A percentile compares a stretch with the other conserved stretches of the same genome.
These are phyloP conservation scores for Incumbomyces delicatus DNA, from an alignment of 2,329 filamentous ascomycete species.

Conservation along the genomic window DNA sequence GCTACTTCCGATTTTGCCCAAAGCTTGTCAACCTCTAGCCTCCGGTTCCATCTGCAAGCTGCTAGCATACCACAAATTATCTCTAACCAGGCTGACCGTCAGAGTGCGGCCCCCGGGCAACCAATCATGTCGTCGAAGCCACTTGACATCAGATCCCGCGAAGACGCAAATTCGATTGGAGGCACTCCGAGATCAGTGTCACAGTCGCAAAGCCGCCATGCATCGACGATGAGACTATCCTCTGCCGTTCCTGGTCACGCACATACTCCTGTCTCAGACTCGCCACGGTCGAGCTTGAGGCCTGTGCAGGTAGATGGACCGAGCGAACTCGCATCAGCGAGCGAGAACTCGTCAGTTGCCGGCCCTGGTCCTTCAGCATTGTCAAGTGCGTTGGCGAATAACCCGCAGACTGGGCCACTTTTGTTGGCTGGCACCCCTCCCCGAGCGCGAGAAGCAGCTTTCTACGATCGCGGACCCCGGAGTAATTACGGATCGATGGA, in stretches of 20 bases:
- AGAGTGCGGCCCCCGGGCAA: background rate
- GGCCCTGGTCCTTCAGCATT: constrained; percentile 81
- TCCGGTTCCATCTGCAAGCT: too few relatives aligned
- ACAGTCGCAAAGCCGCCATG: constrained; percentile 37
- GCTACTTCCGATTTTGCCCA: too few relatives aligned
- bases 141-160: constrained; percentile 15
- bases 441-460: constrained; percentile 37
- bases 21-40: too few relatives aligned
- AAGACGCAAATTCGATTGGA: constrained; percentile 7
- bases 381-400: constrained; percentile 73
- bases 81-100: too few relatives aligned
- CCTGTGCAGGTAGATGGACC: constrained; percentile 10
- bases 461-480: constrained; percentile 43
- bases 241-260: constrained; percentile 49
- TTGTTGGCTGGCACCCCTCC: constrained; percentile 15
- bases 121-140: constrained; percentile 11
- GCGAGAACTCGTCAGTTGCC: constrained; percentile 47
- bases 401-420: constrained; percentile 39
- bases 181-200: constrained; percentile 30
- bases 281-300: constrained; percentile 17
- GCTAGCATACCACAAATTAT: too few relatives aligned
- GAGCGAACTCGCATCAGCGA: constrained; percentile 12
- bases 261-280: constrained; percentile 38
- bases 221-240: constrained; percentile 45
- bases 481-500: constrained; percentile 84